Base-by-base conservation (phyloP, 1,139 yeast genomes). In the Yamadazyma jaroonii region DNA sequence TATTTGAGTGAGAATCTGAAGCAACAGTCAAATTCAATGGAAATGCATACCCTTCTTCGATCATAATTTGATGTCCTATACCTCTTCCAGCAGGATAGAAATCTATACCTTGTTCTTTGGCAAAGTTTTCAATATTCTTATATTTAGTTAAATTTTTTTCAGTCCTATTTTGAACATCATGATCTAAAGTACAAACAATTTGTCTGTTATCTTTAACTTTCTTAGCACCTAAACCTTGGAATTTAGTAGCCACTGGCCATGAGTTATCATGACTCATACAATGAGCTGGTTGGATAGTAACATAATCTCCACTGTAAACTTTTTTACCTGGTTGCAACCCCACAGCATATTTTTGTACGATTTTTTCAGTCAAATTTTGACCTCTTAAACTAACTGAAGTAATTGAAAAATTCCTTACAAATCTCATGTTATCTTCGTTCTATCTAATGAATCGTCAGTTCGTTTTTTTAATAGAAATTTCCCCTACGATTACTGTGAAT, bases 51-150 rank as follows among this genome's bases (percentile, higher is more conserved):
- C 98, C 98, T 64, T 92, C 97, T 62, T 92, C 99, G 43, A 92
- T 89, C 97, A 92, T 88, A 64, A 92, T 86, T 63, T 92, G 99
- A 61, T 92, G 99, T 22, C 99, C 99, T 50, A 92, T 92, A 57
- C 99, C 99, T 59, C 97, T 78, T 32, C 99, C 98, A 13, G 98
- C 98, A 7, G 97, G 97, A 61, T 92, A 92, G 59, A 92, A 92
- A 60, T 90, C 97, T 28, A 90, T 82, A n/a, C 96, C 96, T 57
- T 90, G 97, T 49, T 82, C 79, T 48, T 74, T 74, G 39, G 97
- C 97, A 55, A 92, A 92, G 35, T 79, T 72, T 67, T 90, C 92
- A 58, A 92, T 92, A 63, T 92, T 94, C 42, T 67, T 60, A 64
- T 94, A 92, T 64, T 92, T 92, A 47, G 81, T 81, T 59, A 92